Evolutionary conservation across 176 grass and related monocot genomes (phyloP).

Genomic region (Aegilops sharonensis): DNA sequence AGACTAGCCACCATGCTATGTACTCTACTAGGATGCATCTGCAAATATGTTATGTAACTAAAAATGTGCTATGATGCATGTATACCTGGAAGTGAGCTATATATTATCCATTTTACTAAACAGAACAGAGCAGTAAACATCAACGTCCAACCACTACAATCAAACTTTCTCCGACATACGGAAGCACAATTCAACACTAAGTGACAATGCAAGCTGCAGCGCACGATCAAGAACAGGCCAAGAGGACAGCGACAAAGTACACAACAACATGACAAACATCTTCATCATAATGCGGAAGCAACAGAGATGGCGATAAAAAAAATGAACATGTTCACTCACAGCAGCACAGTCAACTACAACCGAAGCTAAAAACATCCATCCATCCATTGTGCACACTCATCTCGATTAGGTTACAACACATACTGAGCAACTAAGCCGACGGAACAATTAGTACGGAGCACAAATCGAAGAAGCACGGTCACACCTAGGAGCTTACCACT

Average conservation of each 20-base stretch:
- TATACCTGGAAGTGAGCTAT: too few relatives aligned
- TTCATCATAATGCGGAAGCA: not conserved
- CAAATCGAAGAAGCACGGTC: not conserved
- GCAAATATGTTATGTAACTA: too few relatives aligned
- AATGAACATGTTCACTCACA: constrained; percentile 29
- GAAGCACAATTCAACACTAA: not conserved
- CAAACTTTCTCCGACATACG: not conserved
- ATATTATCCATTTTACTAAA: not conserved
- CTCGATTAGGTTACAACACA: constrained; percentile 44
- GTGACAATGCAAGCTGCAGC: not conserved
- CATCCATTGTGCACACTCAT: constrained; percentile 31
- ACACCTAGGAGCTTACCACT: constrained; percentile 10
- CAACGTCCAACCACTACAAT: not conserved
- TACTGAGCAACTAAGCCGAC: constrained; percentile 11
- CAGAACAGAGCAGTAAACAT: not conserved
- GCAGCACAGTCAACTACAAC: constrained; percentile 33
- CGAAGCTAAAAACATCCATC: not conserved
- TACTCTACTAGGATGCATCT: too few relatives aligned
- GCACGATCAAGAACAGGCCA: not conserved
- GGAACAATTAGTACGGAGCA: constrained; percentile 25
- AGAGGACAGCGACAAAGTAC: not conserved
- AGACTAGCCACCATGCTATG: too few relatives aligned
- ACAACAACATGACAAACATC: not conserved
- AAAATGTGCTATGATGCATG: too few relatives aligned
- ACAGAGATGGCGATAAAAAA: not conserved